Evolutionary conservation across 768 basidiomycete species (phyloP).

Genomic region (Boletus edulis): DNA sequence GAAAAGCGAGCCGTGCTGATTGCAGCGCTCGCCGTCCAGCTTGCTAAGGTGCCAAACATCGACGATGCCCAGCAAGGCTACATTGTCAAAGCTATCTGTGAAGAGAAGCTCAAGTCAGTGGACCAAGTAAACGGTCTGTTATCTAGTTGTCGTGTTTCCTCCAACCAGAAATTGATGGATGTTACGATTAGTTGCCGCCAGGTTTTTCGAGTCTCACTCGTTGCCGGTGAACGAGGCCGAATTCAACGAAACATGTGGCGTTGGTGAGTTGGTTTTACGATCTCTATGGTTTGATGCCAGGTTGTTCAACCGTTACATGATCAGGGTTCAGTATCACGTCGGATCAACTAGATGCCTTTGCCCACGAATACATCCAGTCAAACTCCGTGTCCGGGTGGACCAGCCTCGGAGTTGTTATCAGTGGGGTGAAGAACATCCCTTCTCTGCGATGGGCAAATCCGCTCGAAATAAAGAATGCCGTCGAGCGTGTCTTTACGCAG

Average conservation of each 20-base stretch:
- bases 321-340: conserved; percentile 78
- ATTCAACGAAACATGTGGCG: conserved; percentile 80
- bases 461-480: conserved; percentile 79
- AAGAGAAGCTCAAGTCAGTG: conserved; percentile 67
- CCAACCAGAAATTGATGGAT: conserved; percentile 1
- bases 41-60: conserved; percentile 53
- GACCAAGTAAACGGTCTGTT: conserved; percentile 86
- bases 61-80: conserved; percentile 56
- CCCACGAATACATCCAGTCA: conserved; percentile 55
- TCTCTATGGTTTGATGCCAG: background rate
- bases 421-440: conserved; percentile 57
- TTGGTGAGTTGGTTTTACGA: conserved; percentile 56
- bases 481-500: conserved; percentile 65
- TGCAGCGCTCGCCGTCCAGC: conserved; percentile 60
- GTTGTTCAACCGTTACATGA: conserved; percentile 2
- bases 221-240: conserved; percentile 62
- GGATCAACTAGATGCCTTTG: conserved; percentile 55
- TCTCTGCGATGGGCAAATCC: conserved; percentile 80
- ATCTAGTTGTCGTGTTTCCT: background rate
- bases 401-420: conserved; percentile 65
- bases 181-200: conserved; percentile 48
- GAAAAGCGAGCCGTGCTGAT: conserved; percentile 77
- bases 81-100: conserved; percentile 65
- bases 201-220: conserved; percentile 63
- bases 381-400: conserved; percentile 69